Evolutionary conservation across 2,329 filamentous ascomycete genomes (phyloP), one percentile per base, ranked within the genome.

Genomic region (Plenodomus biglobosus): DNA sequence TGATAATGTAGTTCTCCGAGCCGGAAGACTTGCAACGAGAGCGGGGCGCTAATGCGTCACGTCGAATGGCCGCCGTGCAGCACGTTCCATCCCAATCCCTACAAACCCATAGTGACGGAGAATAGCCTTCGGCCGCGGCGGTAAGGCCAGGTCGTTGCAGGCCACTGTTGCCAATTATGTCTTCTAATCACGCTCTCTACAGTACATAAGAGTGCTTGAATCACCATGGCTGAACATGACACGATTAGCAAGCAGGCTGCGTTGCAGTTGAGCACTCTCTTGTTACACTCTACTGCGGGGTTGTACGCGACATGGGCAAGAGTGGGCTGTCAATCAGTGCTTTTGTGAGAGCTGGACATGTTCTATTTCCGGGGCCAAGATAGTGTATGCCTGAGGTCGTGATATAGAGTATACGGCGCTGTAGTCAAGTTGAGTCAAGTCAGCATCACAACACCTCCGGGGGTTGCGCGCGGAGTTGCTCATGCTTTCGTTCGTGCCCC

Each of bases 1-100:
- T 61, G 65, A 67, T 69, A 69, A 71, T 65, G 64, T 59, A 58
- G 53, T 55, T 59, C 62, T 62, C 61, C 61, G 64, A 61, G 27
- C 27, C 27, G 27, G 27, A 65, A 64, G 61, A 59, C 62, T 66
- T 61, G 64, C 62, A 61, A 64, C 59, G 51, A 49, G 56, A 58
- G 62, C 55, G 66, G 58, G 63, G 66, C 61, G 54, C 51, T 35
- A 55, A 61, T 58, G 58, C 59, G 59, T 62, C 58, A 59, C 27
- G 27, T 32, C 27, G 27, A 32, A 32, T 32, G 27, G 27, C 27
- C 27, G 27, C 27, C 55, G 55, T 51, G 48, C 58, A 57, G 56
- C 58, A 55, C 55, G 55, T 55, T 46, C 56, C 60, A 52, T 44
- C 38, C 43, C 30, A 32, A 32, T 32, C 27, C 27, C 27, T 32